A percentile compares a stretch with the other conserved stretches of the same genome.
Evolutionary conservation across 345 rosid species (phyloP).

Genomic region (Psidium friedrichsthalianum): DNA sequence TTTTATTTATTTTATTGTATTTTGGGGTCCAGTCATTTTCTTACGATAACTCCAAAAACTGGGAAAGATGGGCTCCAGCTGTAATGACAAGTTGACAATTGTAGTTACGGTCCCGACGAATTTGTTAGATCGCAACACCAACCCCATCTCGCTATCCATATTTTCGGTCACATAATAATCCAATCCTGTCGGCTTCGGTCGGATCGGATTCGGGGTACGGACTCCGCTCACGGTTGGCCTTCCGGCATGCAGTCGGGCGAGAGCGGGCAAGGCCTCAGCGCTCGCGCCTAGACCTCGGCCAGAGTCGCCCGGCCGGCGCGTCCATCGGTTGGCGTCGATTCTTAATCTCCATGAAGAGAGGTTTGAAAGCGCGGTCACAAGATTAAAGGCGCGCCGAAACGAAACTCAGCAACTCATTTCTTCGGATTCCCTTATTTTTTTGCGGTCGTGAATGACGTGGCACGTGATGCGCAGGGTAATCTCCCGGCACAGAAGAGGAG

Average conservation of each 20-base stretch:
- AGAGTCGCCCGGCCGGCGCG: background rate
- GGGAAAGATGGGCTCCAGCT: constrained; percentile 5
- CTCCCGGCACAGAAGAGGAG: background rate
- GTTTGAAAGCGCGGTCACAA: background rate
- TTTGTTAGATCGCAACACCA: background rate
- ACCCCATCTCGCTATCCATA: background rate
- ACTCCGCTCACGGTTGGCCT: background rate
- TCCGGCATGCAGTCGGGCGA: background rate
- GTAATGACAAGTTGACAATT: background rate
- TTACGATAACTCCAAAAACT: background rate
- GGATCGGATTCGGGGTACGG: background rate
- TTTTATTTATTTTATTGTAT: background rate
- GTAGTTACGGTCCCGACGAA: background rate
- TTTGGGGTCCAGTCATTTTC: background rate
- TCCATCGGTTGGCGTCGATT: background rate
- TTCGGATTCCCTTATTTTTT: background rate
- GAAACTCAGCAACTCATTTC: background rate
- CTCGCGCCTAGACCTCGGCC: background rate
- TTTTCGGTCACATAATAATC: background rate
- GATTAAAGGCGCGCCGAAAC: background rate
- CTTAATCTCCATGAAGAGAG: background rate
- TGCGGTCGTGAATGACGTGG: background rate
- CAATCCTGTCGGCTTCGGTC: background rate
- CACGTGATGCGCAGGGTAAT: background rate
- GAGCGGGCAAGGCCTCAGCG: background rate